A percentile compares a stretch with the other conserved stretches of the same genome.
These are phyloP conservation scores for Blastocystis sp. DNA, from an alignment of 352 stramenopile species.

Conservation along the genomic window DNA sequence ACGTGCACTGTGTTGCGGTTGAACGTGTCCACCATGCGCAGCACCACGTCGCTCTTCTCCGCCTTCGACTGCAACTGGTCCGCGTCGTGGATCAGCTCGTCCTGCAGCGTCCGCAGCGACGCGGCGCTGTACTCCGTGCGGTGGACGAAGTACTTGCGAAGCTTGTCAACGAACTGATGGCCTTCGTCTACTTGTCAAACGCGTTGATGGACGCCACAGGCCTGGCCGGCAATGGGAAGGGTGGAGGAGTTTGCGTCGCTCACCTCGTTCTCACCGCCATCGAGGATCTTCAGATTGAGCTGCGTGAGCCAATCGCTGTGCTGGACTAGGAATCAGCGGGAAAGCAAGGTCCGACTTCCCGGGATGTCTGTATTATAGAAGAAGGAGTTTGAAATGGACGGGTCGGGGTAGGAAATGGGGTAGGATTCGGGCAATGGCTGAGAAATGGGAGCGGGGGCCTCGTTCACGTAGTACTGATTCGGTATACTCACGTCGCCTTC, in stretches of 20 bases:
- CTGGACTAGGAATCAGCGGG: conserved; percentile 24
- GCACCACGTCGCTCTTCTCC: conserved; percentile 62
- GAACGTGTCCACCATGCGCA: conserved; percentile 60
- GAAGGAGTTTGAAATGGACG: background rate
- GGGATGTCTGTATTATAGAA: conserved; percentile 5
- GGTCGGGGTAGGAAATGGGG: conserved; percentile 8
- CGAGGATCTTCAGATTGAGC: conserved; percentile 51
- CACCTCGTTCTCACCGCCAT: background rate
- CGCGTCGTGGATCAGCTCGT: conserved; percentile 35
- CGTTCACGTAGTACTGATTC: background rate
- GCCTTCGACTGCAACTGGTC: conserved; percentile 43
- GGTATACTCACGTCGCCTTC: background rate
- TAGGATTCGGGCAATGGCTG: background rate
- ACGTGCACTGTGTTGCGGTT: conserved; percentile 58
- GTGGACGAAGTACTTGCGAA: conserved; percentile 21
- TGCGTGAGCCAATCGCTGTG: conserved; percentile 64
- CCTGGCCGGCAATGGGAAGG: background rate
- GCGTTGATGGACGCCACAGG: background rate
- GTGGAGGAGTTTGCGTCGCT: background rate
- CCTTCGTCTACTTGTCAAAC: background rate
- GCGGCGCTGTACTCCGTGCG: background rate
- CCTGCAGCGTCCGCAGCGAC: background rate
- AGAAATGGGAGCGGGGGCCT: background rate
- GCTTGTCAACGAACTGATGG: conserved; percentile 18
- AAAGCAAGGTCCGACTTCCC: background rate